These are phyloP conservation scores for Chalciporus pseudorubinellus DNA, from an alignment of 768 basidiomycete species.

Conservation along the genomic window DNA sequence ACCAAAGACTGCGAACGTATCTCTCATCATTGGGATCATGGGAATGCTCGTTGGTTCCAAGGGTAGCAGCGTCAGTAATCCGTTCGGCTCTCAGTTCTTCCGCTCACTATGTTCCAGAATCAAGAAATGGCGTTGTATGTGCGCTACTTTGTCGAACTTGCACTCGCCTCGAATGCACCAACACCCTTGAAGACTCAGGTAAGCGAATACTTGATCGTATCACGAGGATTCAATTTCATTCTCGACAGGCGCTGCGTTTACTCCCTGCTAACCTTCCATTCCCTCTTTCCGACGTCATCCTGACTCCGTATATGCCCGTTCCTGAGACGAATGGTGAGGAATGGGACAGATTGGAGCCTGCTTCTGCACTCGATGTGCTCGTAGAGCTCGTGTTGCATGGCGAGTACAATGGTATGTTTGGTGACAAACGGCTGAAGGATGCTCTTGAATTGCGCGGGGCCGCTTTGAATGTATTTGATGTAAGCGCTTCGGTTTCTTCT, in stretches of 20 bases:
- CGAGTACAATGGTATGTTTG: slow-evolving; percentile 73
- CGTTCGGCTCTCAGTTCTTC: not conserved
- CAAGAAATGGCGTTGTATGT: slow-evolving; percentile 59
- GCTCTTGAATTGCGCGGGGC: slow-evolving; percentile 73
- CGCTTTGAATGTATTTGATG: slow-evolving; percentile 83
- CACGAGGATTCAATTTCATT: slow-evolving; percentile 25
- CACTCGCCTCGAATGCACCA: slow-evolving; percentile 92
- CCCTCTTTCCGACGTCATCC: slow-evolving; percentile 62
- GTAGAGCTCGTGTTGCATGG: slow-evolving; percentile 84
- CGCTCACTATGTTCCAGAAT: slow-evolving; percentile 36
- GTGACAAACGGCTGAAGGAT: slow-evolving; percentile 58
- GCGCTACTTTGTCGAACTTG: slow-evolving; percentile 82
- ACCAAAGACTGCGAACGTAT: slow-evolving; percentile 80
- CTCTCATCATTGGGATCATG: slow-evolving; percentile 78
- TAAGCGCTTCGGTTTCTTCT: slow-evolving; percentile 30
- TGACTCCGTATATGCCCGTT: slow-evolving; percentile 74
- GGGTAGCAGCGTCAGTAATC: slow-evolving; percentile 53
- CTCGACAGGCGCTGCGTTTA: slow-evolving; percentile 50
- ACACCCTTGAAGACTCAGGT: slow-evolving; percentile 85
- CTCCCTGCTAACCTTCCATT: slow-evolving; percentile 56
- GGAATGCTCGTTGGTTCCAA: slow-evolving; percentile 81
- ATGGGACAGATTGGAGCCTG: slow-evolving; percentile 82
- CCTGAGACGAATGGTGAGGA: slow-evolving; percentile 87
- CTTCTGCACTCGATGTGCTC: slow-evolving; percentile 79
- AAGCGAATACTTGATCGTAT: slow-evolving; percentile 12